Base-by-base conservation (phyloP, 345 rosid species). In the Populus ilicifolia region DNA sequence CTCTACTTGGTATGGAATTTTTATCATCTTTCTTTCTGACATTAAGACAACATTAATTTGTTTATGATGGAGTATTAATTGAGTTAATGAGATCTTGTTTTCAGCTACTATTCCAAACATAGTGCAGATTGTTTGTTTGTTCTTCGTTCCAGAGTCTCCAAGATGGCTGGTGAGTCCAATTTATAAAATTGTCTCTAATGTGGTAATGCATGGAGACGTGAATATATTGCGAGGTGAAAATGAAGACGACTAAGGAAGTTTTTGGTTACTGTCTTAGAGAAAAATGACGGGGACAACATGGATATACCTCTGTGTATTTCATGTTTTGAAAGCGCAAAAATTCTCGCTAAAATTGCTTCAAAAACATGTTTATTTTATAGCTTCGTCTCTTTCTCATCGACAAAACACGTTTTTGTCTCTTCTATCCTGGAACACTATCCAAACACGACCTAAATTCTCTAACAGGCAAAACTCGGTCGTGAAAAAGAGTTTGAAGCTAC, bases 121-220 rank as follows among this genome's bases (percentile, higher is more conserved):
- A 20, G 3, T 80, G 29, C 91, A 88, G 33, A 20, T 80, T 16
- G 5, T 77, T 11, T 81, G 84, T 68, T 39, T 86, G 30, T 80
- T 77, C 65, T 85, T 86, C 78, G 73, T 86, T 67, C 88, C 91
- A 0, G 91, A 88, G 77, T 88, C 91, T 38, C 91, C 91, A 41
- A 83, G 91, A 77, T 88, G 89, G 89, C 79, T 88, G 87, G 89
- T 88, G 48, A 81, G 87, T 75, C 56, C 41, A n/a, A 48, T 36
- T 50, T n/a, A 50, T 69, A 14, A 18, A 18, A 5, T 0, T 23
- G 25, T 13, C 5, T 52, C 52, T 35, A 36, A 16, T 9, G 52
- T 25, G 29, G n/a, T 36, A 14, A 6, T 9, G 5, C 17, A 3
- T 5, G 6, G 2, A n/a, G 44, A 33, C 39, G 9, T 20, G 44